Conservation (phyloP, 805 yeast species). For the Brettanomyces anomalus region DNA sequence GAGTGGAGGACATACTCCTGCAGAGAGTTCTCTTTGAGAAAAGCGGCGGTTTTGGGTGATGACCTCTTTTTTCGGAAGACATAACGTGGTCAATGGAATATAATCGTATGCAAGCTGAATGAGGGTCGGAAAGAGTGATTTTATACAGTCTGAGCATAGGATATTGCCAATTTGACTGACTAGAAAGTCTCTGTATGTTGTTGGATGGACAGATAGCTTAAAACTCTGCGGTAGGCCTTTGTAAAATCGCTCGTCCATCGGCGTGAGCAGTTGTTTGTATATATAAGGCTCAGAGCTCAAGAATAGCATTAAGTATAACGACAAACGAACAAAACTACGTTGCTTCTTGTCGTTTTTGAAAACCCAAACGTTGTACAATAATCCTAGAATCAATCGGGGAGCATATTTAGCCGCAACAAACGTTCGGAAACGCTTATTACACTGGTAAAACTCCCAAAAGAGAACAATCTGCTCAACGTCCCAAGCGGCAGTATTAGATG, state of each 20-base stretch:
- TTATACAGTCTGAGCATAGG: slow-evolving; percentile 23
- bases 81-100: slow-evolving; percentile 29
- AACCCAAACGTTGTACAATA: slow-evolving; percentile 49
- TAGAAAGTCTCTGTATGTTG: slow-evolving; percentile 56
- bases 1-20: slow-evolving; percentile 7
- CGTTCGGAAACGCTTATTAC: slow-evolving; percentile 49
- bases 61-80: slow-evolving; percentile 2
- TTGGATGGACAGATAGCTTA: slow-evolving; percentile 29
- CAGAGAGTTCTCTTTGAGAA: slow-evolving; percentile 5
- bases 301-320: slow-evolving; percentile 43
- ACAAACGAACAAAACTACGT: slow-evolving; percentile 37
- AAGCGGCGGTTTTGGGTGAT: slow-evolving; percentile 12
- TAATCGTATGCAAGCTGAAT: slow-evolving; percentile 57
- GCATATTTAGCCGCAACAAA: slow-evolving; percentile 35
- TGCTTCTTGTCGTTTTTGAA: slow-evolving; percentile 32
- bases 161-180: slow-evolving; percentile 43
- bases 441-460: slow-evolving; percentile 69
- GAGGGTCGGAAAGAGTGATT: slow-evolving; percentile 35
- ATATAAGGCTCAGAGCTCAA: slow-evolving; percentile 31
- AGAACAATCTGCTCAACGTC: slow-evolving; percentile 51
- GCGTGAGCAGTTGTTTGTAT: slow-evolving; percentile 32
- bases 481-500: slow-evolving; percentile 32
- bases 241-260: slow-evolving; percentile 35
- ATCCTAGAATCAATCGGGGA: slow-evolving; percentile 42
- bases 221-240: slow-evolving; percentile 43